phyloP scores from a whole-genome alignment of 2,329 filamentous ascomycete species.

The Alternaria panax region DNA sequence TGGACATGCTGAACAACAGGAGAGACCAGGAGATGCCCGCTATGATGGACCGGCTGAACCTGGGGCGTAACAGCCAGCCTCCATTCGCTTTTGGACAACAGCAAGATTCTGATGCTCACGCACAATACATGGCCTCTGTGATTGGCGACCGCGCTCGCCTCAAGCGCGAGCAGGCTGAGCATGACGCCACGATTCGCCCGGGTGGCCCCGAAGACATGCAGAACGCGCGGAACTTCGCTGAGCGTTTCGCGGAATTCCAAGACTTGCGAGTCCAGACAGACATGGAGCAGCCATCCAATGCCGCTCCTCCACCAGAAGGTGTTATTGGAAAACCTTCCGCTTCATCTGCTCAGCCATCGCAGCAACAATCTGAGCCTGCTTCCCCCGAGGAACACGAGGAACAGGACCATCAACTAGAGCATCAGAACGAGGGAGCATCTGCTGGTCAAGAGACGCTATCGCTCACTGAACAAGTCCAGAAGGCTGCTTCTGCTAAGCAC shows the following conservation, averaged over 20 bases:
- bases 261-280: slow-evolving; percentile 78
- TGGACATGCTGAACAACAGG: slow-evolving; percentile 55
- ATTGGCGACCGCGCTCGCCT: slow-evolving; percentile 67
- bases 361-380: slow-evolving; percentile 27
- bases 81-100: slow-evolving; percentile 61
- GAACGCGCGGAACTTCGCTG: slow-evolving; percentile 58
- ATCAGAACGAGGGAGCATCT: slow-evolving; percentile 14
- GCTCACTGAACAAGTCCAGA: slow-evolving; percentile 83
- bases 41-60: slow-evolving; percentile 70
- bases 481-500: slow-evolving; percentile 69
- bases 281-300: slow-evolving; percentile 51
- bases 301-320: slow-evolving; percentile 42
- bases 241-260: slow-evolving; percentile 84
- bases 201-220: slow-evolving; percentile 39
- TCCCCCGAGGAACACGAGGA: slow-evolving; percentile 27
- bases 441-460: slow-evolving; percentile 66
- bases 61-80: slow-evolving; percentile 60
- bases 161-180: slow-evolving; percentile 67
- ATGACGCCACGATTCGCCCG: slow-evolving; percentile 52
- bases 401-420: slow-evolving; percentile 25
- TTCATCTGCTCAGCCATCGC: slow-evolving; percentile 31
- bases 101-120: slow-evolving; percentile 56
- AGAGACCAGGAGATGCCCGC: slow-evolving; percentile 75
- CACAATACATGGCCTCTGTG: slow-evolving; percentile 66
- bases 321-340: slow-evolving; percentile 45